Percentiles rank a stretch among this genome's conserved stretches.
Evolutionary conservation across 2,329 filamentous ascomycete genomes (phyloP).

Genomic region (Colletotrichum orbiculare): DNA sequence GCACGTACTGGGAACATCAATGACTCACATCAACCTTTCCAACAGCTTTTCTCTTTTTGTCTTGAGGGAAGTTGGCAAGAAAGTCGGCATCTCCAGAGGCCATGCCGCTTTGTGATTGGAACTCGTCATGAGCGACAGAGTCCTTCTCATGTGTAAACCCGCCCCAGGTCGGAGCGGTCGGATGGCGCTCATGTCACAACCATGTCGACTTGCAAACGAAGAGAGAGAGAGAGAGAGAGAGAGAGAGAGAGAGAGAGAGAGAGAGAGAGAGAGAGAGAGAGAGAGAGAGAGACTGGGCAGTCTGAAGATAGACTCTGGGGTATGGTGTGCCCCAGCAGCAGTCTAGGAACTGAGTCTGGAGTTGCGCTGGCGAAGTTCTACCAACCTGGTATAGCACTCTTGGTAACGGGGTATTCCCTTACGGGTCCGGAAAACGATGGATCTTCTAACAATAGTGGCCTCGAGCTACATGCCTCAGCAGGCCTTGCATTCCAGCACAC

Average conservation of each 20-base stretch:
- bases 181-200: slow-evolving; percentile 16
- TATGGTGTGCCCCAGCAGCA: too few species aligned
- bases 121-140: slow-evolving; percentile 40
- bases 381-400: background rate
- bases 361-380: too few species aligned
- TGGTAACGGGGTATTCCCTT: slow-evolving; percentile 1
- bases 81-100: slow-evolving; percentile 46
- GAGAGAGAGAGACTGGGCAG: too few species aligned
- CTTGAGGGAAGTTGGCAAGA: slow-evolving; percentile 43
- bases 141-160: slow-evolving; percentile 40
- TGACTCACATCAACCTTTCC: slow-evolving; percentile 44
- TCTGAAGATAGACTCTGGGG: slow-evolving; percentile 27
- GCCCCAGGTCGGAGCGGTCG: slow-evolving; percentile 41
- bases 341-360: too few species aligned
- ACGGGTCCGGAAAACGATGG: background rate
- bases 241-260: too few species aligned
- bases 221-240: too few species aligned
- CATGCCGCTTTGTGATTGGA: slow-evolving; percentile 32
- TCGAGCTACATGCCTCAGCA: too few species aligned
- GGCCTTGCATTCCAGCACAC: too few species aligned
- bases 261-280: too few species aligned
- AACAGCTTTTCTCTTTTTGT: slow-evolving; percentile 44
- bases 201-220: too few species aligned
- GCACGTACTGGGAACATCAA: background rate
- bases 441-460: too few species aligned